Percentiles rank a stretch among this genome's conserved stretches.
phyloP scores from a whole-genome alignment of 495 filamentous ascomycete genomes.

The Immersiella caudata region DNA sequence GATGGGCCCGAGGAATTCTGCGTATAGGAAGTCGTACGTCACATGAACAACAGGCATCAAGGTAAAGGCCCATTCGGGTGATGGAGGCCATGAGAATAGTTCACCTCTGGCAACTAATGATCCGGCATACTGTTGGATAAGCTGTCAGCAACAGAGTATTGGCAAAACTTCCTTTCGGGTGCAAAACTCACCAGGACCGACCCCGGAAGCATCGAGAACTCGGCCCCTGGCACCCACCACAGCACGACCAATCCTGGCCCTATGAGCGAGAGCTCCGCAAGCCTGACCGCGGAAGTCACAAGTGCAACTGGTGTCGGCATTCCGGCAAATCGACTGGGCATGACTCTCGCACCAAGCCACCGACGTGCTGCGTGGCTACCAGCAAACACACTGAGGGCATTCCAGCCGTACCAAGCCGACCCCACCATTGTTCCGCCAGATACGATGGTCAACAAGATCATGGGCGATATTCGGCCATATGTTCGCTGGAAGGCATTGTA shows the following conservation, averaged over 20 bases:
- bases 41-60: constrained; percentile 69
- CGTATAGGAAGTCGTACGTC: constrained; percentile 67
- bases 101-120: constrained; percentile 29
- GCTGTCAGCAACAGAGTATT: not conserved
- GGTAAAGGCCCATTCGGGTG: constrained; percentile 68
- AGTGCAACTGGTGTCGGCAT: not conserved
- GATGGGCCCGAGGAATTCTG: constrained; percentile 61
- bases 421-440: constrained; percentile 54
- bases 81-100: constrained; percentile 67
- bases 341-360: not conserved
- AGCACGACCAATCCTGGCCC: constrained; percentile 45
- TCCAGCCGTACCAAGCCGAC: constrained; percentile 43
- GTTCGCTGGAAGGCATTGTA: constrained; percentile 57
- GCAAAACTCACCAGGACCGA: constrained; percentile 38
- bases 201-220: constrained; percentile 37
- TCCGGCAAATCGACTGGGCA: not conserved
- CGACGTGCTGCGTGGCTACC: constrained; percentile 32
- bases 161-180: too few relatives aligned
- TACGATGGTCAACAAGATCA: constrained; percentile 59
- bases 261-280: constrained; percentile 36
- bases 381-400: constrained; percentile 41
- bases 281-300: constrained; percentile 9
- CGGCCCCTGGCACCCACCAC: constrained; percentile 35
- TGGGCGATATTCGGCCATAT: constrained; percentile 61
- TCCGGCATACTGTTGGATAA: constrained; percentile 28